A percentile compares a stretch with the other conserved stretches of the same genome.
These are phyloP conservation scores for Cucurbita maxima DNA, from an alignment of 306 rosid species.

Conservation along the genomic window DNA sequence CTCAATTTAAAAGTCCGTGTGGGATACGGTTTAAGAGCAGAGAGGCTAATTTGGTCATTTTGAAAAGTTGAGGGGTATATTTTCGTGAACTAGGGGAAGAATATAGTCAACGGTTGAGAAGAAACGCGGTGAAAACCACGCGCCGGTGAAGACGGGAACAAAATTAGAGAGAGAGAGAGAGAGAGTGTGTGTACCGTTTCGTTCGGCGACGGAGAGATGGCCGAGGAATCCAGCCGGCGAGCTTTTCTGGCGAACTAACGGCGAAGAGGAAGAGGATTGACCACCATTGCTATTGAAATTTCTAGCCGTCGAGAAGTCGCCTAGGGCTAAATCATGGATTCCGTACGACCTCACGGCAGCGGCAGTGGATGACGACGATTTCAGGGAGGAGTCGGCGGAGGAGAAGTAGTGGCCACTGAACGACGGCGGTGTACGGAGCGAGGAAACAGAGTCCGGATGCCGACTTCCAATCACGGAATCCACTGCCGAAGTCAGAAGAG, in stretches of 20 bases:
- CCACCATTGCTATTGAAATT: constrained; percentile 3
- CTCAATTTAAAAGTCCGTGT: too few relatives aligned
- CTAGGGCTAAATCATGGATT: constrained; percentile 13
- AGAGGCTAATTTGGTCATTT: not conserved
- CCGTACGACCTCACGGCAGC: constrained; percentile 22
- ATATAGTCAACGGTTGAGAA: not conserved
- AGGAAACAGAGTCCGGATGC: constrained; percentile 21
- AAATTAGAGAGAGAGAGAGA: not conserved
- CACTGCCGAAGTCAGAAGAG: constrained; percentile 42
- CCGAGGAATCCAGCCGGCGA: constrained; percentile 78
- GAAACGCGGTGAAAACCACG: not conserved
- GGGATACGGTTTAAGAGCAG: too few relatives aligned
- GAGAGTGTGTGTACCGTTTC: constrained; percentile 23
- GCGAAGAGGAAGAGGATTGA: constrained; percentile 16
- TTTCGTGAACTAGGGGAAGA: not conserved
- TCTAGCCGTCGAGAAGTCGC: constrained; percentile 12
- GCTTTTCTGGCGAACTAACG: constrained; percentile 76
- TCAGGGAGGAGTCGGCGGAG: constrained; percentile 24
- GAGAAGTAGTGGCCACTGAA: constrained; percentile 17
- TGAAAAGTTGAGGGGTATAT: not conserved
- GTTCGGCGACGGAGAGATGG: constrained; percentile 27
- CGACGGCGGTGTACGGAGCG: constrained; percentile 15
- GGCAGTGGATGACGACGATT: not conserved
- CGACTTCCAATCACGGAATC: constrained; percentile 41
- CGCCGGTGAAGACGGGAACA: not conserved